Percentiles rank a stretch among this genome's conserved stretches.
Evolutionary conservation across 1,139 yeast genomes (phyloP).

Genomic region (Suhomyces atakaporum): DNA sequence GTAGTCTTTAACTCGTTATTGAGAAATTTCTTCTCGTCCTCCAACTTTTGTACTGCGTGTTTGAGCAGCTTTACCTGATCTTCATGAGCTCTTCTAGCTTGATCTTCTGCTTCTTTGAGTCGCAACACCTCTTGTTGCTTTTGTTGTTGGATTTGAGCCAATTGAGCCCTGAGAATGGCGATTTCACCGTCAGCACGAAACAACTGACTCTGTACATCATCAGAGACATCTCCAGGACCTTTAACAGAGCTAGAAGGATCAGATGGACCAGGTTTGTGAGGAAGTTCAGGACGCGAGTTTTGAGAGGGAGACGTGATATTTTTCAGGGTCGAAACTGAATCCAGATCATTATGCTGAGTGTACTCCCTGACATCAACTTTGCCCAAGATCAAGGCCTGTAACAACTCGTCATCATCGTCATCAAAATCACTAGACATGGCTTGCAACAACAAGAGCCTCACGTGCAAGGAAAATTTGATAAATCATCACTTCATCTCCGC

Average conservation of each 20-base stretch:
- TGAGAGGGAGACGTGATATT: too few relatives aligned
- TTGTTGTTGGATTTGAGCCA: conserved; percentile 49
- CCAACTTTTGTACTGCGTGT: conserved; percentile 53
- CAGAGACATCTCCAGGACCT: not conserved
- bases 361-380: conserved; percentile 11
- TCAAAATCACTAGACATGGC: conserved; percentile 32
- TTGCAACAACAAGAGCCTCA: too few relatives aligned
- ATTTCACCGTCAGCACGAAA: conserved; percentile 73
- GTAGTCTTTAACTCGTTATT: conserved; percentile 40
- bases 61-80: conserved; percentile 45
- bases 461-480: conserved; percentile 13
- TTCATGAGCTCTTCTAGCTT: conserved; percentile 35
- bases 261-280: not conserved
- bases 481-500: conserved; percentile 1
- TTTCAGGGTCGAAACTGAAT: too few relatives aligned
- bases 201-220: conserved; percentile 27
- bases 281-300: not conserved
- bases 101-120: conserved; percentile 37
- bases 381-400: conserved; percentile 22
- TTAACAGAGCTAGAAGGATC: not conserved
- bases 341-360: not conserved
- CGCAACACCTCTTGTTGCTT: conserved; percentile 47
- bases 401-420: conserved; percentile 43
- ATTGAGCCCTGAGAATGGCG: conserved; percentile 68
- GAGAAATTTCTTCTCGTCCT: conserved; percentile 72